Base-by-base conservation (phyloP, 495 filamentous ascomycete species). In the Recurvomyces mirabilis region DNA sequence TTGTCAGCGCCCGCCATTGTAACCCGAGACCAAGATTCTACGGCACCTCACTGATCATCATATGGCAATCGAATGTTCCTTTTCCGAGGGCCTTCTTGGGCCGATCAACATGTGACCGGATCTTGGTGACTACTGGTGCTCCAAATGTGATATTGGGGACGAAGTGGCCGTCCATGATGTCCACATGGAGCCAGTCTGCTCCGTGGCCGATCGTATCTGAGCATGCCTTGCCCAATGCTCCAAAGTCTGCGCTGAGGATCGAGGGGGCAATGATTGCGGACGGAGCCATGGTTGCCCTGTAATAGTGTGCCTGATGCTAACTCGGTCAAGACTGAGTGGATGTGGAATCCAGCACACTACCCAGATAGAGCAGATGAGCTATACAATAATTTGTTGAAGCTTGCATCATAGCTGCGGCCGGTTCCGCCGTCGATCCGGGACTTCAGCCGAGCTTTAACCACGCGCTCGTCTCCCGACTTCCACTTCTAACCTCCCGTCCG, bases 71-170 rank as follows among this genome's bases (percentile, higher is more conserved):
- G 56, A 98, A 98, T 21, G 91, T 94, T 19, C 91, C 91, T 56
- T 77, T 81, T 3, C 81, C 83, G 51, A 77, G 63, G 26, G 68
- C 65, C 46, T 64, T 50, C 31, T 55, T 60, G 2, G 73, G 81
- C 19, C 72, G 68, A 32, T 79, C 77, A 42, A 98, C 87, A 55
- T 93, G 80, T 29, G 73, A 71, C 28, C 91, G 81, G 43, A 98
- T 91, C 67, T 87, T 93, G 42, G 82, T 87, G 7, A 98, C 91
- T 17, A 96, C 87, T 5, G 91, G 91, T 13, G 82, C 79, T 32
- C 91, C 91, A 61, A 95, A 93, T 38, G 91, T 96, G 61, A 98
- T 87, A 66, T 98, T 98, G 3, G 91, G 91, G 7, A 98, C 91
- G 59, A 98, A 98, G 64, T 98, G 91, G 43, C 93, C 82, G 61